These are phyloP conservation scores for Blastobotrys americana DNA, from an alignment of 805 yeast species.

Conservation along the genomic window DNA sequence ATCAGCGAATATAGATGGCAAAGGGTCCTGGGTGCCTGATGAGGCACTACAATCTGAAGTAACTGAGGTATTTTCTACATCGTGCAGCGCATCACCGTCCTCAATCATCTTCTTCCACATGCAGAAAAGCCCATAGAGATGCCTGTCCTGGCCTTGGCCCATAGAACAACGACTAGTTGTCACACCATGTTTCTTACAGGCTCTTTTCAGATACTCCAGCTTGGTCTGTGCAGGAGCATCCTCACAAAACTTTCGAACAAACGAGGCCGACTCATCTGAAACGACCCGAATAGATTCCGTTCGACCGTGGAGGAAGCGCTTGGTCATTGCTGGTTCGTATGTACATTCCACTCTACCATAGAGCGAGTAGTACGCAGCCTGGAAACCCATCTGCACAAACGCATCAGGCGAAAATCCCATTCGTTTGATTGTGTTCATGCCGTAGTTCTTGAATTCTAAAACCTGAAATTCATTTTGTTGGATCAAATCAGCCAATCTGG, in stretches of 20 bases:
- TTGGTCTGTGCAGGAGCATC: conserved; percentile 52
- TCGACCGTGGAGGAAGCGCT: conserved; percentile 77
- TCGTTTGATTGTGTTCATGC: conserved; percentile 69
- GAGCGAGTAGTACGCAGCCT: conserved; percentile 83
- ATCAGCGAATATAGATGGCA: conserved; percentile 73
- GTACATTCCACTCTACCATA: conserved; percentile 92
- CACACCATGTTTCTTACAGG: conserved; percentile 62
- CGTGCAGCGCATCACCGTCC: conserved; percentile 19
- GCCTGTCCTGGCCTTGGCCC: conserved; percentile 91
- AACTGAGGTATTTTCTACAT: conserved; percentile 18
- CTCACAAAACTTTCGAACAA: conserved; percentile 81
- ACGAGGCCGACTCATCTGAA: conserved; percentile 67
- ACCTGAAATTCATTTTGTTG: conserved; percentile 84
- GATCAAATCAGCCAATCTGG: conserved; percentile 77
- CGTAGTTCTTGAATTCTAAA: conserved; percentile 58
- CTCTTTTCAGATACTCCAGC: conserved; percentile 51
- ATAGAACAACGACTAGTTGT: conserved; percentile 61
- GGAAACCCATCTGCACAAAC: conserved; percentile 87
- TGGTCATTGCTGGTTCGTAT: conserved; percentile 96
- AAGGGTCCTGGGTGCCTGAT: conserved; percentile 16
- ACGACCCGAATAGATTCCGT: conserved; percentile 90
- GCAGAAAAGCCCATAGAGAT: conserved; percentile 77
- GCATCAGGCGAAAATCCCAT: conserved; percentile 93
- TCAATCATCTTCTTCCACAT: conserved; percentile 56
- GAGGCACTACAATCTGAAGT: conserved; percentile 21